Conservation (phyloP, 208 protist genomes). For the Leishmania tarentolae region DNA sequence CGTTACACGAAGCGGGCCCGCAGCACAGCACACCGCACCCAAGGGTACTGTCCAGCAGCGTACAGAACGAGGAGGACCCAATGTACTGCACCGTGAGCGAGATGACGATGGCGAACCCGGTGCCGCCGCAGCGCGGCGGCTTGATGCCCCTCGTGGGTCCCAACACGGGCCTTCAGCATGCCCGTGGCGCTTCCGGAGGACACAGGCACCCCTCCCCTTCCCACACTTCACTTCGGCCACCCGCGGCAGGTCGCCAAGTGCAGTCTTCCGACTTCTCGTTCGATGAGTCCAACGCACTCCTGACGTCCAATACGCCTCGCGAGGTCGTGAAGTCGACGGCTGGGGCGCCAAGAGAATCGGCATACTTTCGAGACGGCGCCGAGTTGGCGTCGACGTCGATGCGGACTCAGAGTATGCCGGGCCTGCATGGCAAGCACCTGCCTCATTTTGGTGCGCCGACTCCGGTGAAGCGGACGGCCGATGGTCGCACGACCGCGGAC, state of each 20-base stretch:
- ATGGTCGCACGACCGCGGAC: not conserved
- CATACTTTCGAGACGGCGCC: not conserved
- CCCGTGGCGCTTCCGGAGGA: not conserved
- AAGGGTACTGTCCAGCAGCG: constrained; percentile 12
- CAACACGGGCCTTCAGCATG: not conserved
- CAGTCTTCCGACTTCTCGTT: constrained; percentile 20
- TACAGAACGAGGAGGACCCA: constrained; percentile 24
- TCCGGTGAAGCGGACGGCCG: not conserved
- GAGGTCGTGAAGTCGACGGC: not conserved
- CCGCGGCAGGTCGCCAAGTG: not conserved
- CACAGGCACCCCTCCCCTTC: not conserved
- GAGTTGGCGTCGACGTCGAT: not conserved
- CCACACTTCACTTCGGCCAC: not conserved
- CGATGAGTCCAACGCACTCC: constrained; percentile 18
- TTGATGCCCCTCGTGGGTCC: not conserved
- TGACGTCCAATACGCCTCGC: constrained; percentile 17
- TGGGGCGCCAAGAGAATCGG: not conserved
- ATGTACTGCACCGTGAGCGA: constrained; percentile 35
- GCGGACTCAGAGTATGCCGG: not conserved
- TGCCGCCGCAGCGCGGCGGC: constrained; percentile 10
- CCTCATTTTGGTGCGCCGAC: not conserved
- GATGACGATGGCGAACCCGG: constrained; percentile 28
- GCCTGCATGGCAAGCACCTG: not conserved
- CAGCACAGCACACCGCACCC: constrained; percentile 18
- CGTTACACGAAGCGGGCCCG: constrained; percentile 10